Conservation (phyloP, 768 basidiomycete species). For the Macrolepiota dolichaula region DNA sequence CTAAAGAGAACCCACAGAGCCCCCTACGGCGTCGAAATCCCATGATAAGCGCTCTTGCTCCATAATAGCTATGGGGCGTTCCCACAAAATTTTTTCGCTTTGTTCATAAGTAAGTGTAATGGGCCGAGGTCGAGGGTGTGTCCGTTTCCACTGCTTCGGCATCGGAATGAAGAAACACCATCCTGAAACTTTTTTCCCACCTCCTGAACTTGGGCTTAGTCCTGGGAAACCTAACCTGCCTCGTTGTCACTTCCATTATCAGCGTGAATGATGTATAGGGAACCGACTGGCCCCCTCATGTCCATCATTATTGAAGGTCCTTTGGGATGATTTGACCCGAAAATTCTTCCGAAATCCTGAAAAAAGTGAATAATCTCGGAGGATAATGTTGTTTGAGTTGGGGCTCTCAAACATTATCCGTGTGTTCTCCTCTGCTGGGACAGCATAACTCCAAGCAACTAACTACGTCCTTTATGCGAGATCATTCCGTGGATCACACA, state of each 20-base stretch:
- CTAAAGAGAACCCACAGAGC: not conserved
- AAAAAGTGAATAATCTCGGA: not conserved
- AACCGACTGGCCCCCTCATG: not conserved
- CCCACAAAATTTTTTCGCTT: not conserved
- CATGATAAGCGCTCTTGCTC: not conserved
- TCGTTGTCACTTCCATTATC: not conserved
- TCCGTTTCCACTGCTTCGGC: not conserved
- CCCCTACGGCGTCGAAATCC: not conserved
- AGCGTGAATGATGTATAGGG: not conserved
- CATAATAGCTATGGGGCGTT: not conserved
- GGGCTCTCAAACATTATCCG: not conserved
- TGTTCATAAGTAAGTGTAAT: not conserved
- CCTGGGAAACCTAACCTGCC: not conserved
- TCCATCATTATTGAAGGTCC: not conserved
- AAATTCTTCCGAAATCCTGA: not conserved
- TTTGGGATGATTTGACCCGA: not conserved
- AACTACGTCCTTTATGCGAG: too few relatives aligned
- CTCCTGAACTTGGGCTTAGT: not conserved
- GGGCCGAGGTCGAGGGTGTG: not conserved
- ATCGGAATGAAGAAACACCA: not conserved
- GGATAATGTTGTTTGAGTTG: not conserved
- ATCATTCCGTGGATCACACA: not conserved
- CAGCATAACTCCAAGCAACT: too few relatives aligned
- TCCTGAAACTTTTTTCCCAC: not conserved
- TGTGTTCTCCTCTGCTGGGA: not conserved